phyloP scores from a whole-genome alignment of 495 filamentous ascomycete species.

The Aspergillus conjunctus region DNA sequence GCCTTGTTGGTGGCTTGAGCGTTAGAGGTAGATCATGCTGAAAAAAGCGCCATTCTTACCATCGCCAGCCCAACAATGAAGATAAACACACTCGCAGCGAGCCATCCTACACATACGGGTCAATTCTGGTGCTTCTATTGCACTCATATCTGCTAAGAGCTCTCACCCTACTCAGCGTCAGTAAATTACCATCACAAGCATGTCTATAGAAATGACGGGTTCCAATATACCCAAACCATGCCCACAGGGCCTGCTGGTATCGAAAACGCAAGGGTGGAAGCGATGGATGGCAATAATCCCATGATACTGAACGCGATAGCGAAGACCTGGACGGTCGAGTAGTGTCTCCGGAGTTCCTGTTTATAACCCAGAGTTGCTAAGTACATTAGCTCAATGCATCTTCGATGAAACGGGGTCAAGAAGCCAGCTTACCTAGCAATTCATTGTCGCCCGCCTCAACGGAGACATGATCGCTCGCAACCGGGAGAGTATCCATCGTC shows the following conservation, averaged over 20 bases:
- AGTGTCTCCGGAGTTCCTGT: slow-evolving; percentile 69
- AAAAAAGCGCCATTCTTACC: slow-evolving; percentile 34
- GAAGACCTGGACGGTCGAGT: slow-evolving; percentile 65
- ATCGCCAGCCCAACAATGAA: slow-evolving; percentile 68
- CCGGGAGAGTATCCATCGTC: slow-evolving; percentile 12
- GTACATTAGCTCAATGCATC: slow-evolving; percentile 29
- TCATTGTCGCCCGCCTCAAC: slow-evolving; percentile 33
- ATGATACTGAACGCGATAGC: slow-evolving; percentile 74
- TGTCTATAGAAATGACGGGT: background rate
- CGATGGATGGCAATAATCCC: slow-evolving; percentile 69
- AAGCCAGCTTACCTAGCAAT: slow-evolving; percentile 32
- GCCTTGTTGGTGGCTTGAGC: slow-evolving; percentile 39
- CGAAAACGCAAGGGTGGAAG: slow-evolving; percentile 63
- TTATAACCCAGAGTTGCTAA: slow-evolving; percentile 61
- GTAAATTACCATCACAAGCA: slow-evolving; percentile 7
- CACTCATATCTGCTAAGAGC: background rate
- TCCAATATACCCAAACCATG: slow-evolving; percentile 61
- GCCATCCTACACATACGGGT: slow-evolving; percentile 52
- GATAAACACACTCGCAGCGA: slow-evolving; percentile 61
- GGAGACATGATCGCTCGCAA: slow-evolving; percentile 13
- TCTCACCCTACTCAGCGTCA: slow-evolving; percentile 31
- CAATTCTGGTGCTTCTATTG: slow-evolving; percentile 2
- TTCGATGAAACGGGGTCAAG: background rate
- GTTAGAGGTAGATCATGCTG: background rate
- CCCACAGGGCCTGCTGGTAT: slow-evolving; percentile 67